Base-by-base conservation (phyloP, 345 rosid genomes). In the Kandelia obovata region DNA sequence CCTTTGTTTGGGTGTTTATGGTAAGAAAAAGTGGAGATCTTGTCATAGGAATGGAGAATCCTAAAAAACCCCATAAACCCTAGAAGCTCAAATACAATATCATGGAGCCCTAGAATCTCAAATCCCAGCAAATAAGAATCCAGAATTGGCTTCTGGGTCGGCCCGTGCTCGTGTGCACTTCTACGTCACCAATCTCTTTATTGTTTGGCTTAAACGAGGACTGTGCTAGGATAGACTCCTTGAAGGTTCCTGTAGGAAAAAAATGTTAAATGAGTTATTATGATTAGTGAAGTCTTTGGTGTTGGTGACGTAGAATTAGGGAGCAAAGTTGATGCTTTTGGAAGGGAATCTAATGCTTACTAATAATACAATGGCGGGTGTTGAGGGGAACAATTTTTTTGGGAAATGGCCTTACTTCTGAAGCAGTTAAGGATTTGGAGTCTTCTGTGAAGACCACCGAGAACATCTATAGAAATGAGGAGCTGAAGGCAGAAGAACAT, bases 1-100 rank as follows among this genome's bases (percentile, higher is more conserved):
- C 60, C 27, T 39, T 67, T 53, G 21, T 32, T 23, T 10, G 47
- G 23, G 30, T 69, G 30, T 49, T 65, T 27, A 65, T 71, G 65
- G 64, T 72, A 83, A 77, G 46, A 52, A 43, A 64, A 55, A 16
- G 21, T 55, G 9, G 28, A 28, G 60, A n/a, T 28, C 67, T 59
- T 63, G 55, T 52, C 47, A 2, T 28, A 34, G 57, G 8, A 11
- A 75, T 79, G 86, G 83, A 82, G 34, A 69, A 58, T 71, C 64
- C 80, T 65, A 68, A 73, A 68, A 73, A 74, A 80, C 75, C 78
- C 77, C 78, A 55, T 83, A 74, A 81, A 78, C 83, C 69, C 72
- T 83, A 66, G 83, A 81, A 64, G 61, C 75, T 43, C 70, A 80
- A 64, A 59, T 62, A 75, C 77, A 81, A 46, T 77, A 66, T 79